Base-by-base conservation (phyloP, 2,329 filamentous ascomycete species). In the Ascomycota sp. region DNA sequence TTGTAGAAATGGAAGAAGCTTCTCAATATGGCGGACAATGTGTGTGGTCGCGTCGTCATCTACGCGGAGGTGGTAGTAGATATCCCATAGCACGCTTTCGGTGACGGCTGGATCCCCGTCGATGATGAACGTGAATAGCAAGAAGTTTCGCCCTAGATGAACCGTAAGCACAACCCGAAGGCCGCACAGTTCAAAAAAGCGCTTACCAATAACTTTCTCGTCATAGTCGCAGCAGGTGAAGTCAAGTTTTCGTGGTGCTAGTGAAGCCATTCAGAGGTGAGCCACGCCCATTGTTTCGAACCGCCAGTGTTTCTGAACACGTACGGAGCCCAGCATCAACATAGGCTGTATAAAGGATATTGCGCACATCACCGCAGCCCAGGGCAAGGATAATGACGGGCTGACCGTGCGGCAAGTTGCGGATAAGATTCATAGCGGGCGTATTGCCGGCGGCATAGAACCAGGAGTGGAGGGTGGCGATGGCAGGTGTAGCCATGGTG, bases 191-290 rank as follows among this genome's bases (percentile, higher is more conserved):
- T 13, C 7, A 6, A 29, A 9, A 20, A 15, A 12, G 13, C 11
- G 20, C 53, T 30, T 39, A 66, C 65, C 63, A 29, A 69, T 48
- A 30, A 67, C 51, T 12, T 53, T 55, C 9, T 56, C 45, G 20
- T 67, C 52, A 27, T 52, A 37, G 40, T 73, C 66, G 41, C 66
- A 71, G 32, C 57, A 66, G 2, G 69, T 73, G 26, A 72, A 47
- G 36, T 69, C 63, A 4, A 69, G 43, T 24, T 53, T 55, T 25
- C 61, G 43, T 20, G 36, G 26, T 7, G 50, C 53, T 58, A 17
- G 9, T 7, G 15, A 17, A 17, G 8, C 11, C 1, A 10, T 3
- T 8, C 6, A 1, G 8, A 20, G 20, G 33, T 53, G 28, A 53
- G 43, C 15, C 15, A 17, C 15, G 15, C 15, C 15, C 15, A 31